These are phyloP conservation scores for Orychophragmus violaceus DNA, from an alignment of 345 rosid genomes.

Conservation along the genomic window DNA sequence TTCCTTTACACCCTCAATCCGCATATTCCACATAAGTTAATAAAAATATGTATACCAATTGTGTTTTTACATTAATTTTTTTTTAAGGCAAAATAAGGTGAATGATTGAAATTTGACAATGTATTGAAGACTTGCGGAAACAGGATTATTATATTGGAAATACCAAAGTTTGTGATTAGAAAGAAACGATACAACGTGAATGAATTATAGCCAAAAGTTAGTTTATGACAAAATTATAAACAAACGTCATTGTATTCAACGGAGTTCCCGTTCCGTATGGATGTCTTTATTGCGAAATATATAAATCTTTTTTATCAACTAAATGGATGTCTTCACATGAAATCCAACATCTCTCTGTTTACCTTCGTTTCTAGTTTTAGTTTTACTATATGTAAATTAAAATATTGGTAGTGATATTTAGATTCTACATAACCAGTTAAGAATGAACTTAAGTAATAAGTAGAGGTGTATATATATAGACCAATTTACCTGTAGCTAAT, in stretches of 20 bases:
- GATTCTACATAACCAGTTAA: too few species aligned
- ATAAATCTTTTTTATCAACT: not conserved
- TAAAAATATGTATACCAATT: not conserved
- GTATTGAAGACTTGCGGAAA: not conserved
- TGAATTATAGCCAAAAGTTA: not conserved
- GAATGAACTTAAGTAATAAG: too few species aligned
- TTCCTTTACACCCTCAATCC: slow-evolving; percentile 25
- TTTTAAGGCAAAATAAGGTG: not conserved
- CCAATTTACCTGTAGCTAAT: too few species aligned
- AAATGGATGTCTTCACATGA: too few species aligned
- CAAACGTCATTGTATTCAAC: not conserved
- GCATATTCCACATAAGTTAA: slow-evolving; percentile 3
- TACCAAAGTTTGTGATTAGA: not conserved
- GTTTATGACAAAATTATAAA: not conserved
- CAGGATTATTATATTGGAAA: not conserved
- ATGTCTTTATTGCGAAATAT: not conserved
- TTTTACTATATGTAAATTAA: too few species aligned
- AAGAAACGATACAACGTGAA: not conserved
- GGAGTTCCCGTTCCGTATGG: not conserved
- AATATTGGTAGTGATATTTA: too few species aligned
- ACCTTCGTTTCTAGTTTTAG: too few species aligned
- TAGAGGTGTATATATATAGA: too few species aligned
- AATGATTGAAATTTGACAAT: not conserved
- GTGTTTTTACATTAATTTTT: not conserved
- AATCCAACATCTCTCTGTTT: too few species aligned